Percentiles rank a stretch among this genome's conserved stretches.
These are phyloP conservation scores for Fraxinus xanthoxyloides DNA, from an alignment of 305 asterid genomes.

Conservation along the genomic window DNA sequence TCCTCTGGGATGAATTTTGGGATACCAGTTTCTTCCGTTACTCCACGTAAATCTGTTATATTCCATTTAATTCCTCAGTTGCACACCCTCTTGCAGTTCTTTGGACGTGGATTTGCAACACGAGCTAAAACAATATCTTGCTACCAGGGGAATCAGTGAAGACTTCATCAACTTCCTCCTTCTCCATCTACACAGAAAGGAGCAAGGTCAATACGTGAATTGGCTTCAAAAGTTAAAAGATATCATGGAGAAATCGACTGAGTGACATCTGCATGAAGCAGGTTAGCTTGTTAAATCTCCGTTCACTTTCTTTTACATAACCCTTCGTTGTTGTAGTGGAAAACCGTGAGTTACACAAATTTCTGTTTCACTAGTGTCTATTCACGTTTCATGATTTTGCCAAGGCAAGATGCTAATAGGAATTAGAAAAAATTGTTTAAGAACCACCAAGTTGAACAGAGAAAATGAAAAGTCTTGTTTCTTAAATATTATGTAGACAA, in stretches of 20 bases:
- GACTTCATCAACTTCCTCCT: slow-evolving; percentile 55
- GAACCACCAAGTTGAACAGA: neutral
- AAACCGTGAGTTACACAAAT: neutral
- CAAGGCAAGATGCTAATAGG: neutral
- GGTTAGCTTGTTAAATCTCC: neutral
- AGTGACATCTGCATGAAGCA: slow-evolving; percentile 4
- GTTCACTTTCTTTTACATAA: neutral
- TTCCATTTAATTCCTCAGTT: neutral
- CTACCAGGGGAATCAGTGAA: slow-evolving; percentile 64
- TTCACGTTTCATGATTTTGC: neutral
- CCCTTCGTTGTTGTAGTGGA: neutral
- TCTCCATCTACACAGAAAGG: slow-evolving; percentile 68
- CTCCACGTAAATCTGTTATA: neutral
- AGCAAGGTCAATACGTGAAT: slow-evolving; percentile 62
- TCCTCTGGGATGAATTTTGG: neutral
- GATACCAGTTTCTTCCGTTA: neutral
- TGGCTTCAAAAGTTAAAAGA: slow-evolving; percentile 77
- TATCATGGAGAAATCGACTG: slow-evolving; percentile 31
- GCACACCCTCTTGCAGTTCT: slow-evolving; percentile 40
- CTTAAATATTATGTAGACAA: neutral
- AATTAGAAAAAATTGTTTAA: neutral
- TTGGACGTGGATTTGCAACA: slow-evolving; percentile 58
- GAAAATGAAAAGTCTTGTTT: neutral
- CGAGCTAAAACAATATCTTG: slow-evolving; percentile 65
- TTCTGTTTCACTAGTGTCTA: neutral